phyloP scores from a whole-genome alignment of 805 yeast species.

The Candida argentea region DNA sequence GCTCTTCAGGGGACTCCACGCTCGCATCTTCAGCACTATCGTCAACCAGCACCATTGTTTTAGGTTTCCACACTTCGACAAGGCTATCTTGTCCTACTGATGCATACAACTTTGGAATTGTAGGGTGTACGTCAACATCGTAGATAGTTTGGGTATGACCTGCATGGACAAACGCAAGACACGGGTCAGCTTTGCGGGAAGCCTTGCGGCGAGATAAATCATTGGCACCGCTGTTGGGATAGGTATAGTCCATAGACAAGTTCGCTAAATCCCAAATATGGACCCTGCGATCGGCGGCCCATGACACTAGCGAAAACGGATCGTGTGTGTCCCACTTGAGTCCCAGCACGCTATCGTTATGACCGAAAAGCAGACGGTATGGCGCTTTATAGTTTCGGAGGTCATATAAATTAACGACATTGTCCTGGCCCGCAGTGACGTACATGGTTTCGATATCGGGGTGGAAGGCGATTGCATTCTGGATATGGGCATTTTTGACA shows the following conservation, averaged over 20 bases:
- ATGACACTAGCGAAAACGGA: constrained; percentile 45
- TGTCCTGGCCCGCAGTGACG: constrained; percentile 74
- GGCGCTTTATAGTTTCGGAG: constrained; percentile 51
- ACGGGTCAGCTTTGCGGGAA: constrained; percentile 48
- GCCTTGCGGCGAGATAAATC: constrained; percentile 47
- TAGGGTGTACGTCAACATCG: constrained; percentile 61
- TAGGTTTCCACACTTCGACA: constrained; percentile 69
- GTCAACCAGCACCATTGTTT: constrained; percentile 31
- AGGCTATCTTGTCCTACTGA: constrained; percentile 70
- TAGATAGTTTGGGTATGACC: constrained; percentile 70
- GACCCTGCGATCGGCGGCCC: constrained; percentile 59
- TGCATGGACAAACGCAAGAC: constrained; percentile 71
- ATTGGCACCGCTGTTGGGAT: constrained; percentile 21
- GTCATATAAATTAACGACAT: constrained; percentile 67
- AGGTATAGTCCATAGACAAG: constrained; percentile 42
- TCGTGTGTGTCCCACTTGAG: constrained; percentile 39
- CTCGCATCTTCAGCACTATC: constrained; percentile 7
- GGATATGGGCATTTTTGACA: constrained; percentile 40
- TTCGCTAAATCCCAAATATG: constrained; percentile 64
- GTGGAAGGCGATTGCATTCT: constrained; percentile 61
- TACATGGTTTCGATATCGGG: constrained; percentile 43
- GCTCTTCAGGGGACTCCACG: constrained; percentile 2
- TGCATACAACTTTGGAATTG: constrained; percentile 45
- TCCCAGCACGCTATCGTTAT: constrained; percentile 32
- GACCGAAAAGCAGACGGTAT: constrained; percentile 59